Conservation (phyloP, 306 rosid genomes). For the Lathyrus aphaca region DNA sequence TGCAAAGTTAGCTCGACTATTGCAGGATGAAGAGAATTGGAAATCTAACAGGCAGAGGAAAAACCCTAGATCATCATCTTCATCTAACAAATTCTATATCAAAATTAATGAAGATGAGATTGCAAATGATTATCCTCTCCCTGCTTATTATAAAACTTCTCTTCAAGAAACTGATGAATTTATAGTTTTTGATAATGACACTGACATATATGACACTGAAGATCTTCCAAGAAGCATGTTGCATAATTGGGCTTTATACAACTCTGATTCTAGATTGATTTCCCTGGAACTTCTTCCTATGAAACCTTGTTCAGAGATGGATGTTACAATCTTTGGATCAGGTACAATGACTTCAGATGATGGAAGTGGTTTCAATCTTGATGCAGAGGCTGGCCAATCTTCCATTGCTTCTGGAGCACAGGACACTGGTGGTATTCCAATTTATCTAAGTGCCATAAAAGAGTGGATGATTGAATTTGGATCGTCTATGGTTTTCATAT, state of each 20-base stretch:
- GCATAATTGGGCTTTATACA: slow-evolving; percentile 86
- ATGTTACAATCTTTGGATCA: slow-evolving; percentile 88
- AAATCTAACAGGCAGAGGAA: slow-evolving; percentile 69
- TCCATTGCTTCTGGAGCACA: slow-evolving; percentile 56
- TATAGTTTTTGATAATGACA: slow-evolving; percentile 61
- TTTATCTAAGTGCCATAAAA: slow-evolving; percentile 85
- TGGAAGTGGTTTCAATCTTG: slow-evolving; percentile 85
- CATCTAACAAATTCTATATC: slow-evolving; percentile 66
- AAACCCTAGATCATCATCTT: slow-evolving; percentile 47
- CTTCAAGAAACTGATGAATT: slow-evolving; percentile 77
- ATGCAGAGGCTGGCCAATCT: slow-evolving; percentile 63
- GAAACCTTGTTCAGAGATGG: slow-evolving; percentile 92
- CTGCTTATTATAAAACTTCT: slow-evolving; percentile 81
- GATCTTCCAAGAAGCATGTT: slow-evolving; percentile 88
- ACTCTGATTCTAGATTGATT: slow-evolving; percentile 83
- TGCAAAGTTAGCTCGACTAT: slow-evolving; percentile 68
- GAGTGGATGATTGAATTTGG: slow-evolving; percentile 99
- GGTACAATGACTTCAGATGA: slow-evolving; percentile 87
- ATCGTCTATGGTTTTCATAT: slow-evolving; percentile 78
- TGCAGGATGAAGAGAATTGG: slow-evolving; percentile 92
- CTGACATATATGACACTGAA: slow-evolving; percentile 55
- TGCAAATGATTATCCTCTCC: slow-evolving; percentile 90
- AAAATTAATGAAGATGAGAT: slow-evolving; percentile 95
- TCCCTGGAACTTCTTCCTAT: slow-evolving; percentile 97
- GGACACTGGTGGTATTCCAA: slow-evolving; percentile 78